Evolutionary conservation across 345 rosid species (phyloP).

Genomic region (Noccaea bulbosa): DNA sequence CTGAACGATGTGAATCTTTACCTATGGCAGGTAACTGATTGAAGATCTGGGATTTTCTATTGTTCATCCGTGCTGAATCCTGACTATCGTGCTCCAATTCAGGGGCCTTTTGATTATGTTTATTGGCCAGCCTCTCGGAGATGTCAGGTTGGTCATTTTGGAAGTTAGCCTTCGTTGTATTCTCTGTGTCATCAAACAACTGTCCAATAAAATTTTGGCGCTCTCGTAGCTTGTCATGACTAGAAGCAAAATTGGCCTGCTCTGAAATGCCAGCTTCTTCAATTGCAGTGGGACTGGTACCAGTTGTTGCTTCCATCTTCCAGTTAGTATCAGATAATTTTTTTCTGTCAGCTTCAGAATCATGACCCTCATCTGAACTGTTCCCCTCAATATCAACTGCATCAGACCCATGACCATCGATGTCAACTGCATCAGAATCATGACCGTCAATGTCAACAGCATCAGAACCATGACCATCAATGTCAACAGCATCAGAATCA

Average conservation of each 20-base stretch:
- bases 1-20: conserved; percentile 48
- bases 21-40: conserved; percentile 49
- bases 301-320: conserved; percentile 32
- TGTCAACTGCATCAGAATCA: conserved; percentile 56
- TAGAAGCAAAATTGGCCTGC: conserved; percentile 43
- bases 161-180: conserved; percentile 46
- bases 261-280: conserved; percentile 45
- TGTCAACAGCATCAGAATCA: conserved; percentile 51
- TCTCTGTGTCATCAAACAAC: conserved; percentile 76
- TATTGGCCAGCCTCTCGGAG: conserved; percentile 51
- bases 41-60: conserved; percentile 57
- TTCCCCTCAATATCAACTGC: conserved; percentile 57
- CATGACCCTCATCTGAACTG: conserved; percentile 61
- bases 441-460: conserved; percentile 55
- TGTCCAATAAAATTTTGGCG: conserved; percentile 74
- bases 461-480: conserved; percentile 51
- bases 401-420: conserved; percentile 50
- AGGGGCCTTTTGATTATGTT: conserved; percentile 56
- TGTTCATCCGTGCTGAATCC: conserved; percentile 57
- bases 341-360: conserved; percentile 50
- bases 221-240: conserved; percentile 53
- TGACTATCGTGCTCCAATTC: conserved; percentile 50
- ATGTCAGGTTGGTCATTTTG: conserved; percentile 59
- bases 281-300: conserved; percentile 29
- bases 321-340: conserved; percentile 22